These are phyloP conservation scores for Ophiocordyceps camponoti-floridani DNA, from an alignment of 2,329 filamentous ascomycete species.

Conservation along the genomic window DNA sequence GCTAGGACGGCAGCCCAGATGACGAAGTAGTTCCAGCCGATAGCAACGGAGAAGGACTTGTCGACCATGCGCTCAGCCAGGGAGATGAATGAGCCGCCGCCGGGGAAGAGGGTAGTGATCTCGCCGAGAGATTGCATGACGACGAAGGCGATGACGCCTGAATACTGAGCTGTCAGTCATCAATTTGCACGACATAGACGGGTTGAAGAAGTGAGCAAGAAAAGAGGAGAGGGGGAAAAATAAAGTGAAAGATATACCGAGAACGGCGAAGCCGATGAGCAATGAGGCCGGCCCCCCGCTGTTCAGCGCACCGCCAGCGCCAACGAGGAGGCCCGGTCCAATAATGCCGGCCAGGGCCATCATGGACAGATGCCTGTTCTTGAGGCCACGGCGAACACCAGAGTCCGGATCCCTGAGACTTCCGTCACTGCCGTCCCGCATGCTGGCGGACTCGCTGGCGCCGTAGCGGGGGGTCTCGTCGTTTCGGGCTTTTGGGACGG, in stretches of 20 bases:
- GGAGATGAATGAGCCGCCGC: slow-evolving; percentile 52
- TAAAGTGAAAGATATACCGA: slow-evolving; percentile 20
- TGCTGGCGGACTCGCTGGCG: slow-evolving; percentile 1
- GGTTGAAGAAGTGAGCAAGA: too few species aligned
- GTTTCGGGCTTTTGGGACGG: background rate
- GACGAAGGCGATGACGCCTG: slow-evolving; percentile 41
- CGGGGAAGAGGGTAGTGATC: slow-evolving; percentile 55
- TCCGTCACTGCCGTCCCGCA: slow-evolving; percentile 11
- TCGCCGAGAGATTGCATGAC: slow-evolving; percentile 62
- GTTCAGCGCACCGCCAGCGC: slow-evolving; percentile 49
- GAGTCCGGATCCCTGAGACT: slow-evolving; percentile 38
- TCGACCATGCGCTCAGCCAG: slow-evolving; percentile 55
- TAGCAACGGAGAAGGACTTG: slow-evolving; percentile 47
- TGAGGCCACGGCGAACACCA: slow-evolving; percentile 51
- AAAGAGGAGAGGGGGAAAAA: background rate
- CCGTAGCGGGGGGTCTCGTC: slow-evolving; percentile 6
- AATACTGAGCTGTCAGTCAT: background rate
- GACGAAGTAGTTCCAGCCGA: slow-evolving; percentile 57
- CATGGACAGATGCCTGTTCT: slow-evolving; percentile 50
- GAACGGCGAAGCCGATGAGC: slow-evolving; percentile 55
- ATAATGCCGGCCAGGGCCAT: slow-evolving; percentile 45
- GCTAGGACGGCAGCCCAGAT: slow-evolving; percentile 48
- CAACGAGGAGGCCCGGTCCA: slow-evolving; percentile 55
- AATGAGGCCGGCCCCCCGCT: slow-evolving; percentile 54
- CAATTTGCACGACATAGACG: too few species aligned